Evolutionary conservation across 2,329 filamentous ascomycete species (phyloP), one percentile per base, ranked within the genome.

Genomic region (Colletotrichum abscissum): DNA sequence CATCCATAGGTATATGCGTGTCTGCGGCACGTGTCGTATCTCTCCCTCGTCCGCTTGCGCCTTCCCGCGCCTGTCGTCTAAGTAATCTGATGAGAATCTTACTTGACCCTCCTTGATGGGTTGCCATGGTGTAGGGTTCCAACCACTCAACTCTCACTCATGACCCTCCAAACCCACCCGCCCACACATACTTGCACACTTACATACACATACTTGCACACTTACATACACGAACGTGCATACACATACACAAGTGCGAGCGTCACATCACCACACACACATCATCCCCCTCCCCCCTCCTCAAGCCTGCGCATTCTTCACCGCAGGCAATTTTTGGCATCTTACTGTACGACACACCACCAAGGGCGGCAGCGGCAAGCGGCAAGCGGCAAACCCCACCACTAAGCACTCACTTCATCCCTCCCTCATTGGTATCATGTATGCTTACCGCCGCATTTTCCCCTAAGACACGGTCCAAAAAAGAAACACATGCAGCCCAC

Each of bases 31-130:
- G 42, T 46, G 19, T 46, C 16, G 42, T 19, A 16, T 46, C 42
- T n/a, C 6, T n/a, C 42, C 8, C 42, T 5, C 42, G 1, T 46
- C 42, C 16, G 42, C 69, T 49, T 68, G 63, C 69, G 64, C 58
- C 64, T 54, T 28, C 58, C 30, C 69, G 69, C 69, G 69, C 38
- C 65, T 69, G 65, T 71, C 58, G 69, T 26, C 52, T 55, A 56
- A 8, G 63, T 16, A 69, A 19, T 24, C 9, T 60, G 16, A 14
- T 30, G 67, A 22, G 52, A n/a, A 38, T 62, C 58, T 69, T 63
- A 60, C 55, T 56, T 56, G 58, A 63, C 57, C 60, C 54, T 63
- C 58, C 28, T 58, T 3, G 14, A 46, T n/a, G 42, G 42, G 16
- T 16, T 38, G 14, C 12, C 35, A 14, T 5, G 35, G 35, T n/a